Evolutionary conservation across 208 protist species (phyloP), one percentile per base, ranked within the genome.

Genomic region (Acanthamoeba lenticulata): DNA sequence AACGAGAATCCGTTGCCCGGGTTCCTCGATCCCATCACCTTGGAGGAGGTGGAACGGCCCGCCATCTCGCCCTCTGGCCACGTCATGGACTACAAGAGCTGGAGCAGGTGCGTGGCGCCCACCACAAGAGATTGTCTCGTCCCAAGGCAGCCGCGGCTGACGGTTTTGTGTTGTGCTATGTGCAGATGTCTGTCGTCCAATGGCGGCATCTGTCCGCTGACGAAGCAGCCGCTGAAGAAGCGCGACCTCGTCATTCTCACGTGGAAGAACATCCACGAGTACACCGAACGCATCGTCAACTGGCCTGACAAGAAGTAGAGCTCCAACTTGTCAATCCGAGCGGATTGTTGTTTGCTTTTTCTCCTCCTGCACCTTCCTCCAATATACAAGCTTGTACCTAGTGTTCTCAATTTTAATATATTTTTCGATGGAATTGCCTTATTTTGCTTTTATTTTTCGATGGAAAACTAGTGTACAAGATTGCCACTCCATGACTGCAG

Each of bases 41-140:
- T 97, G 72, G 95, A 95, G 15, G 90, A 94, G 72, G 95, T 97
- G 17, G 93, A 94, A 34, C 36, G 55, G 91, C 96, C 96, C 1
- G 95, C 96, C 47, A 96, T 97, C 13, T 97, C 96, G 44, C 96
- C 96, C 3, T 94, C 45, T 44, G 96, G 96, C 6, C 95, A 96
- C 89, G 96, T 97, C 34, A 90, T 97, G 91, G 90, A 85, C 77
- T 96, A 89, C 44, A 94, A 47, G 27, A 85, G 44, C 27, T 90
- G 83, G 91, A 69, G 67, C 40, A 60, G 67, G 47, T 77, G 21
- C 29, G 27, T 21, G 57, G n/a, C 27, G 57, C 13, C 57, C 21
- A 7, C 7, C 6, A 62, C 5, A 6, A 90, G 57, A 17, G 9
- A 21, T 88, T 5, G n/a, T 74, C 32, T n/a, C 45, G 94, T 13